Conservation (phyloP, 2,329 filamentous ascomycete genomes). For the Monosporascus sp. region DNA sequence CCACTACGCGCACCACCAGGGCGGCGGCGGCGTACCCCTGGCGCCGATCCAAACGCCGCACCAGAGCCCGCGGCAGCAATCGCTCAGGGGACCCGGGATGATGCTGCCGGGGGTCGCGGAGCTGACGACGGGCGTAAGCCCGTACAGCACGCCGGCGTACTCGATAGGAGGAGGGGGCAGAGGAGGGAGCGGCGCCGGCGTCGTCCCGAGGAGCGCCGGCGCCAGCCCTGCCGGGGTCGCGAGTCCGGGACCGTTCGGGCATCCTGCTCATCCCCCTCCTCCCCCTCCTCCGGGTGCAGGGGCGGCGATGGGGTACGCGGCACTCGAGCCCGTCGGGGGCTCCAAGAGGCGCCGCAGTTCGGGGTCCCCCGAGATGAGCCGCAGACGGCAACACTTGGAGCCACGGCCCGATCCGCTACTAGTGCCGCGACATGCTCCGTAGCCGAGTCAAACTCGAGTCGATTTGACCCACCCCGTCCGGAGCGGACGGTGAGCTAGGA, state of each 20-base stretch:
- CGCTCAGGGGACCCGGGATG: conserved; percentile 30
- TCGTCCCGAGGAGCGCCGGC: conserved; percentile 23
- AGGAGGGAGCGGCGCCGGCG: no score
- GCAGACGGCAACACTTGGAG: not conserved
- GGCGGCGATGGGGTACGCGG: conserved; percentile 26
- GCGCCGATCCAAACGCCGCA: conserved; percentile 13
- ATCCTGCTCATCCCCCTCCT: conserved; percentile 14
- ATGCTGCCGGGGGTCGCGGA: conserved; percentile 57
- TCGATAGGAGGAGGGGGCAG: conserved; percentile 28
- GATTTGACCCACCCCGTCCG: no score
- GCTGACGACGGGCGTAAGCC: conserved; percentile 57
- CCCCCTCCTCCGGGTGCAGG: not conserved
- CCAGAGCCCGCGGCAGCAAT: conserved; percentile 25
- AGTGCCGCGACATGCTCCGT: no score
- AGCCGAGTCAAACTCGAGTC: no score
- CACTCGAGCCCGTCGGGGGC: conserved; percentile 31
- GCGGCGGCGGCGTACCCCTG: not conserved
- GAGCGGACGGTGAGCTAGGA: no score
- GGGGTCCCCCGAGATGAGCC: conserved; percentile 24
- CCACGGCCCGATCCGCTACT: not conserved
- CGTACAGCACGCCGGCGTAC: conserved; percentile 54
- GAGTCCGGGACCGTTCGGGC: conserved; percentile 38
- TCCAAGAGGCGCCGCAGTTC: conserved; percentile 50
- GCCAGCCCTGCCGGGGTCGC: conserved; percentile 30
- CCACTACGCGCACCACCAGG: not conserved